These are phyloP conservation scores for Saraca asoca DNA, from an alignment of 331 rosid genomes.

Conservation along the genomic window DNA sequence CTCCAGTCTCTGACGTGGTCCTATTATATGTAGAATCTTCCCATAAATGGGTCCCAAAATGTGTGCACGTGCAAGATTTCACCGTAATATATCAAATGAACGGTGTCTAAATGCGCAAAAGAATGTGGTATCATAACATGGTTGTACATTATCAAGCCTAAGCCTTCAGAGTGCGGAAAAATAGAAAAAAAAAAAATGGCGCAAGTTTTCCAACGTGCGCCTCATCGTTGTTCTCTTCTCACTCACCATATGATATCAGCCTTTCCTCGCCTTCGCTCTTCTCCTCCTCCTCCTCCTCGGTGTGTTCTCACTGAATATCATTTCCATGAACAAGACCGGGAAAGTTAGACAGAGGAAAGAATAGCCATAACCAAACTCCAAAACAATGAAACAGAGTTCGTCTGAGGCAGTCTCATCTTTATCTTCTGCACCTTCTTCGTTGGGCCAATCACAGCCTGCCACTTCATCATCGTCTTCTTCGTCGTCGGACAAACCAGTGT, in stretches of 20 bases:
- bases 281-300: constrained; percentile 34
- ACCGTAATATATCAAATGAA: no score
- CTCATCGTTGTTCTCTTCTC: constrained; percentile 42
- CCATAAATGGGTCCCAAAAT: not conserved
- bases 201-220: constrained; percentile 53
- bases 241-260: constrained; percentile 32
- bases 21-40: constrained; percentile 15
- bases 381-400: constrained; percentile 76
- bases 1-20: constrained; percentile 27
- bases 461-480: constrained; percentile 46
- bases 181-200: constrained; percentile 9
- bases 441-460: constrained; percentile 67
- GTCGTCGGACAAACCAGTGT: constrained; percentile 46
- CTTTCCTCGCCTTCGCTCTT: constrained; percentile 18
- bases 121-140: no score
- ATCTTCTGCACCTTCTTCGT: constrained; percentile 46
- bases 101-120: no score
- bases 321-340: constrained; percentile 2
- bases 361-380: constrained; percentile 19
- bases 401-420: constrained; percentile 79
- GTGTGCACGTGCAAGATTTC: not conserved
- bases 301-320: constrained; percentile 1
- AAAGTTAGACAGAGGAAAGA: not conserved
- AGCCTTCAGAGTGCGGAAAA: no score
- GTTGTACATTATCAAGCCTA: no score